Base-by-base conservation (phyloP, 257 asterid genomes). In the Ligustrum vulgare region DNA sequence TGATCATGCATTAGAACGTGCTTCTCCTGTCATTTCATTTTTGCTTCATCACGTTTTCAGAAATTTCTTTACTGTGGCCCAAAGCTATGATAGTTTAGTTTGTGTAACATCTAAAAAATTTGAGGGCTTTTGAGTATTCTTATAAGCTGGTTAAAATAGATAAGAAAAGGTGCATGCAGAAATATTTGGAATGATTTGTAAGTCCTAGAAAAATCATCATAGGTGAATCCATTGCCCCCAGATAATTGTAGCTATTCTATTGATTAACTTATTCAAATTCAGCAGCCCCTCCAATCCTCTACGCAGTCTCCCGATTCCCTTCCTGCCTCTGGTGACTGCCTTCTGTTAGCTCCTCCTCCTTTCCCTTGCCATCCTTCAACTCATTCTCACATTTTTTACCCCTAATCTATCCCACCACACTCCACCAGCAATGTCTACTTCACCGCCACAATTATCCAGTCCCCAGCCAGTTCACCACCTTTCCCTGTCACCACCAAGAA, bases 1-100 rank as follows among this genome's bases (percentile, higher is more conserved):
- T 77, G 60, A 63, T 68, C 54, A 10, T 65, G 70, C 39, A 75
- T 36, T 75, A 39, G 15, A 13, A 74, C 47, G 35, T 66, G 32
- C 39, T 69, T 56, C 8, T 72, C 20, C 28, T 56, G 16, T 54
- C 51, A 4, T 51, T 51, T 18, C 70, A 11, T 39, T 67, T 43
- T 33, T 62, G 36, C 58, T 54, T 64, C 37, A 28, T 54, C 63
- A 72, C 62, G 67, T 62, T 39, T 63, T 77, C 23, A 8, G 60
- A 16, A 33, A 31, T 32, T 73, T 67, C 68, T 67, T 37, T 28
- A 23, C 76, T 34, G 18, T 35, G 67, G 45, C 4, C 28, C 33
- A 22, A 74, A 36, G 22, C 54, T 51, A 45, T 62, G 15, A 72
- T n/a, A 70, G 16, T 5, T 37, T 63, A 36, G 15, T 31, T 72